These are phyloP conservation scores for Puccinellia tenuiflora DNA, from an alignment of 176 grass and related monocot genomes.

Conservation along the genomic window DNA sequence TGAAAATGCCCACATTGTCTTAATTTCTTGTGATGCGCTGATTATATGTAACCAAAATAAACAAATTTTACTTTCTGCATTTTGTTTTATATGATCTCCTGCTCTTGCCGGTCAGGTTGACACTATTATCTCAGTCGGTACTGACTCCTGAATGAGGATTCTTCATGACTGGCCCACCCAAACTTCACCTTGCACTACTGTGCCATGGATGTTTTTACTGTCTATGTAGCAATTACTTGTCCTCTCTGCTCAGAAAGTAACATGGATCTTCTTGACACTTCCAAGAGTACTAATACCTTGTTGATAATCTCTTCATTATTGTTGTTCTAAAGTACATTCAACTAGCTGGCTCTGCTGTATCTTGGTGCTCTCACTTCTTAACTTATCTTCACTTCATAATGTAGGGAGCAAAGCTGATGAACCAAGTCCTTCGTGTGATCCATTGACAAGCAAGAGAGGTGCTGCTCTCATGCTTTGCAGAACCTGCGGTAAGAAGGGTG, in stretches of 20 bases:
- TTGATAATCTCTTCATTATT: not conserved
- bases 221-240: not conserved
- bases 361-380: not conserved
- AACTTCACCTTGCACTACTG: not conserved
- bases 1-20: not conserved
- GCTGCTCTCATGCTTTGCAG: slow-evolving; percentile 84
- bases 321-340: not conserved
- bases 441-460: slow-evolving; percentile 39
- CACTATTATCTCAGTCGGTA: not conserved
- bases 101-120: not conserved
- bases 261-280: not conserved
- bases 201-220: not conserved
- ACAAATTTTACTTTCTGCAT: not conserved
- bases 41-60: not conserved
- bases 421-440: slow-evolving; percentile 41
- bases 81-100: not conserved
- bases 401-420: slow-evolving; percentile 63
- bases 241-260: not conserved
- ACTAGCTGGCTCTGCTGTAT: not conserved
- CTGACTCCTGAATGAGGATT: not conserved
- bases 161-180: not conserved
- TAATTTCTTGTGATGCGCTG: not conserved
- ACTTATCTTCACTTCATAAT: slow-evolving; percentile 7
- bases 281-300: not conserved
- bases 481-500: slow-evolving; percentile 75